A percentile compares a stretch with the other conserved stretches of the same genome.
phyloP scores from a whole-genome alignment of 2,329 filamentous ascomycete species.

The Lachnellula cervina region DNA sequence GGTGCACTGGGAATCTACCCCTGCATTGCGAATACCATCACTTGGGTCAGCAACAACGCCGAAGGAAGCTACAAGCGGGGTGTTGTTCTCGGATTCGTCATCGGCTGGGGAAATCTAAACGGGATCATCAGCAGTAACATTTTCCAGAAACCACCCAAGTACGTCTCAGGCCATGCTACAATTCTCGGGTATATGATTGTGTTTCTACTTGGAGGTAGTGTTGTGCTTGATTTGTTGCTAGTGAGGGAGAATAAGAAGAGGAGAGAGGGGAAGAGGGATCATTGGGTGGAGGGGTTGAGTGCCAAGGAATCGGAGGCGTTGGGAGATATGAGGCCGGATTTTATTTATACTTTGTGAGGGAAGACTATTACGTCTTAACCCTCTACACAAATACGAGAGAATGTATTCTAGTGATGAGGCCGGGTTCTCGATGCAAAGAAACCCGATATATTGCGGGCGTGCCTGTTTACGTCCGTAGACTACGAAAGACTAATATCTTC shows the following conservation, averaged over 20 bases:
- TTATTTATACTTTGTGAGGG: slow-evolving; percentile 50
- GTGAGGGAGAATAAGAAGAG: slow-evolving; percentile 64
- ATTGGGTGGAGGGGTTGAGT: slow-evolving; percentile 57
- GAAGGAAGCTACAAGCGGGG: slow-evolving; percentile 89
- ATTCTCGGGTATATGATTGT: slow-evolving; percentile 68
- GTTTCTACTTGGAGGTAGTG: slow-evolving; percentile 63
- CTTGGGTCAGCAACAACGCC: slow-evolving; percentile 81
- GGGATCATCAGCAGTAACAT: slow-evolving; percentile 60
- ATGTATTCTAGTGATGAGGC: too few relatives aligned
- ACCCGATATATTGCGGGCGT: too few relatives aligned
- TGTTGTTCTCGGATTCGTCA: slow-evolving; percentile 78
- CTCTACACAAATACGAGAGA: too few relatives aligned
- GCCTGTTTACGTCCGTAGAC: too few relatives aligned
- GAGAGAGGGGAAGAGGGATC: slow-evolving; percentile 55
- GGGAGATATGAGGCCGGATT: slow-evolving; percentile 67
- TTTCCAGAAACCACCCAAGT: slow-evolving; percentile 51
- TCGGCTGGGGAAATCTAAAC: slow-evolving; percentile 88
- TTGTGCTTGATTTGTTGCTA: slow-evolving; percentile 61
- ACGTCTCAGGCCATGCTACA: slow-evolving; percentile 66
- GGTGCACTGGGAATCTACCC: slow-evolving; percentile 86
- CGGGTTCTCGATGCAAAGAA: too few relatives aligned
- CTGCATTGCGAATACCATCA: slow-evolving; percentile 77
- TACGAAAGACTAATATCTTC: too few relatives aligned
- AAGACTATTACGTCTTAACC: too few relatives aligned
- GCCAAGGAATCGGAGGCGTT: slow-evolving; percentile 56